A percentile compares a stretch with the other conserved stretches of the same genome.
phyloP scores from a whole-genome alignment of 2,329 filamentous ascomycete genomes.

The Dactylellina sp. region DNA sequence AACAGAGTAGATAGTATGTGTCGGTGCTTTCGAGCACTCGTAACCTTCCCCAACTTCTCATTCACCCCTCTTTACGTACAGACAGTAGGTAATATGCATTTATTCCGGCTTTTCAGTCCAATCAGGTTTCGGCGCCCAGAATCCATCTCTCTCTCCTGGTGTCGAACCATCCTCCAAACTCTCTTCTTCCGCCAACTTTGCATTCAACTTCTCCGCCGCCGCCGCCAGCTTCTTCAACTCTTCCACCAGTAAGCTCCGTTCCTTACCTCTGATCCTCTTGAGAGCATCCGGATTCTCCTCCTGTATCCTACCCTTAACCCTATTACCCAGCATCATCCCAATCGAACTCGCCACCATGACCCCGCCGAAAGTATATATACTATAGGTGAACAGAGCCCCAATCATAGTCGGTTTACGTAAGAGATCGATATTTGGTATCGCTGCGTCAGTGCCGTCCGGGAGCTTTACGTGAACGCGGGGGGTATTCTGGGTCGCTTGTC shows the following conservation, averaged over 20 bases:
- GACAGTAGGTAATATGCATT: too few relatives aligned
- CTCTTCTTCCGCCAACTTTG: constrained; percentile 5
- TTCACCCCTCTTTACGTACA: too few relatives aligned
- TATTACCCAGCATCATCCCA: not conserved
- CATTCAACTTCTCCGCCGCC: constrained; percentile 18
- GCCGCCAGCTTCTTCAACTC: not conserved
- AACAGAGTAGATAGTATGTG: too few relatives aligned
- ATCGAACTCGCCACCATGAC: not conserved
- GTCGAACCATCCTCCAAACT: not conserved
- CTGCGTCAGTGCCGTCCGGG: constrained; percentile 15
- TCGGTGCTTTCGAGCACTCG: too few relatives aligned
- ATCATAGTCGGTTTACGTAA: not conserved
- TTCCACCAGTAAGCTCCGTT: not conserved
- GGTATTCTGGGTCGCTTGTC: not conserved
- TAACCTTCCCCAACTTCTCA: too few relatives aligned
- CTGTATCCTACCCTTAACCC: not conserved
- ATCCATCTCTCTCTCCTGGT: too few relatives aligned
- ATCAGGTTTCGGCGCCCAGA: not conserved
- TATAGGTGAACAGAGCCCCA: constrained; percentile 4
- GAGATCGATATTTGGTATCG: constrained; percentile 1
- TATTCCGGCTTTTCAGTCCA: not conserved
- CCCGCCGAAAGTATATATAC: not conserved
- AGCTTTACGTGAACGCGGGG: too few relatives aligned
- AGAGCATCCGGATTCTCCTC: constrained; percentile 6
- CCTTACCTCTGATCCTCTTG: not conserved